Evolutionary conservation across 441 rosid genomes (phyloP).

Genomic region (Eutrema salsugineum): DNA sequence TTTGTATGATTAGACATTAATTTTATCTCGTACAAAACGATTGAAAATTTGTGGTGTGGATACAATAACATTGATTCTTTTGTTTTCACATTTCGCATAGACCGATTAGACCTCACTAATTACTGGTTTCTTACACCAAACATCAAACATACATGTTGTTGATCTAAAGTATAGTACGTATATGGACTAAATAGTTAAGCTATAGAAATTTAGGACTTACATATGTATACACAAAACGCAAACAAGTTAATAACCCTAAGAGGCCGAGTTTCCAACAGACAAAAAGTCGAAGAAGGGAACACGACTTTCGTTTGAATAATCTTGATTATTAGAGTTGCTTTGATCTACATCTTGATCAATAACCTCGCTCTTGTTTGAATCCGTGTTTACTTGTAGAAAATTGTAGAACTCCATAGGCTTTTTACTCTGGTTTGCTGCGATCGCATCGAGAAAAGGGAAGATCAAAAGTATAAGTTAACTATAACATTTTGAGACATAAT

Average conservation of each 20-base stretch:
- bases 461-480: neutral
- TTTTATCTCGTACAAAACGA: neutral
- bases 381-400: conserved; percentile 69
- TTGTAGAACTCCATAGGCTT: conserved; percentile 57
- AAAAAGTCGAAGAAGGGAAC: conserved; percentile 68
- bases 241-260: conserved; percentile 20
- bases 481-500: neutral
- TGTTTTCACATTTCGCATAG: neutral
- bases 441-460: neutral
- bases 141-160: conserved; percentile 14
- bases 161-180: conserved; percentile 14
- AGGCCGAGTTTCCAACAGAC: conserved; percentile 46
- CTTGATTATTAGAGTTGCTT: conserved; percentile 12
- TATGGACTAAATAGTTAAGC: conserved; percentile 15
- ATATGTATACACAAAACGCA: neutral
- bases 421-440: conserved; percentile 2
- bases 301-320: conserved; percentile 8
- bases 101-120: neutral
- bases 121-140: conserved; percentile 13
- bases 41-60: neutral
- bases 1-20: neutral
- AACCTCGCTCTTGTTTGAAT: conserved; percentile 59
- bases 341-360: conserved; percentile 40
- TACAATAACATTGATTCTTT: neutral
- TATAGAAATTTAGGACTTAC: neutral